phyloP scores from a whole-genome alignment of 139 green algal species.

The Chlamydomonas sp. region DNA sequence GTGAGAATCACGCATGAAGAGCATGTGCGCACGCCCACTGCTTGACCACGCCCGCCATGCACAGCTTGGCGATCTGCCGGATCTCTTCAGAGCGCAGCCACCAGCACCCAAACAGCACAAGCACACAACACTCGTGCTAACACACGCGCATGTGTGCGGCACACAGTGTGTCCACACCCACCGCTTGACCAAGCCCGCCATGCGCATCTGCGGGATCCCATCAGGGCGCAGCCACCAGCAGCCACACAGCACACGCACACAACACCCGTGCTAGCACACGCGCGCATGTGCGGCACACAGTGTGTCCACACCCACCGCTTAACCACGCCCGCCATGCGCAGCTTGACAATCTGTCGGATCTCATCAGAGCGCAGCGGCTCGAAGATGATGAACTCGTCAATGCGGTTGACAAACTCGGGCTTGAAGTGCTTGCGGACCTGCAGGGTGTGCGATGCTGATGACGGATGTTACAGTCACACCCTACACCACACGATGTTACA shows the following conservation, averaged over 20 bases:
- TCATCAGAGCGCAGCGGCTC: constrained; percentile 63
- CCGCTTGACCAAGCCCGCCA: constrained; percentile 31
- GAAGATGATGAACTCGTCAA: constrained; percentile 98
- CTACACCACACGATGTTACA: neutral
- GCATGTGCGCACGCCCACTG: too few relatives aligned
- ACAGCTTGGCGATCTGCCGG: constrained; percentile 62
- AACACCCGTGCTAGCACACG: neutral
- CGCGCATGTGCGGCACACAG: neutral
- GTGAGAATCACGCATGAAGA: too few relatives aligned
- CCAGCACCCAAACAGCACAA: neutral
- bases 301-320: too few relatives aligned
- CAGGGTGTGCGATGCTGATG: neutral
- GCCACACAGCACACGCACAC: too few relatives aligned
- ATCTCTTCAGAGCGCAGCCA: constrained; percentile 55
- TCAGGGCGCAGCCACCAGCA: neutral
- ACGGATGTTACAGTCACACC: neutral
- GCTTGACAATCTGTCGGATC: constrained; percentile 77
- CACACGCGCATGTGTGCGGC: neutral
- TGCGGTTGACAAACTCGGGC: constrained; percentile 95
- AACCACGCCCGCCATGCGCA: constrained; percentile 34
- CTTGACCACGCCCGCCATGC: constrained; percentile 27
- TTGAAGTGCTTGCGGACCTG: constrained; percentile 82
- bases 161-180: too few relatives aligned
- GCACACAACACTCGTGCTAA: too few relatives aligned
- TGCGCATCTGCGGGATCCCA: constrained; percentile 68